phyloP scores from a whole-genome alignment of 306 rosid genomes.

The Aeschynomene evenia region DNA sequence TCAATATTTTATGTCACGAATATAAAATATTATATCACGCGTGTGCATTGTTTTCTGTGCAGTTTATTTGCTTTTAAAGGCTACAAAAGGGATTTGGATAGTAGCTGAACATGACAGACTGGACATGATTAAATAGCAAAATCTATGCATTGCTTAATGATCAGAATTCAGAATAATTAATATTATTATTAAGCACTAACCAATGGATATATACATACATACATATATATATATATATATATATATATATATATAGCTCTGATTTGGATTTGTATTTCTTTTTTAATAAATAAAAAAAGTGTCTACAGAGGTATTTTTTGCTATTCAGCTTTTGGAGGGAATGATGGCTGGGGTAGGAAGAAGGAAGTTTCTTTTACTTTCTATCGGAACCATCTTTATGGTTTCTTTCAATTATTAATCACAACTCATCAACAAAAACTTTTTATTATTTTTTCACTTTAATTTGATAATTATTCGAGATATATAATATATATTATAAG shows the following conservation, averaged over 20 bases:
- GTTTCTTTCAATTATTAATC: not conserved
- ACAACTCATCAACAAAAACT: slow-evolving; percentile 26
- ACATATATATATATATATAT: no score
- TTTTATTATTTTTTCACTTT: not conserved
- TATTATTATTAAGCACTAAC: no score
- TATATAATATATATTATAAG: no score
- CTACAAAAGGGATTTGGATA: slow-evolving; percentile 7
- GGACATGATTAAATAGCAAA: slow-evolving; percentile 23
- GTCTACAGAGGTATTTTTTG: not conserved
- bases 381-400: slow-evolving; percentile 3
- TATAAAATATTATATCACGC: not conserved
- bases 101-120: slow-evolving; percentile 22
- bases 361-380: slow-evolving; percentile 34
- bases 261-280: no score
- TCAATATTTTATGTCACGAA: no score
- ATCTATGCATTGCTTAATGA: slow-evolving; percentile 16
- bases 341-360: slow-evolving; percentile 31
- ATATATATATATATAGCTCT: no score
- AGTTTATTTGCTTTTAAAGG: not conserved
- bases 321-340: slow-evolving; percentile 32
- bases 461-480: not conserved
- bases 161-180: slow-evolving; percentile 1
- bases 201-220: no score
- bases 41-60: slow-evolving; percentile 21
- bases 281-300: no score